Percentiles rank a stretch among this genome's conserved stretches.
phyloP scores from a whole-genome alignment of 768 basidiomycete species.

The Kwoniella pini region DNA sequence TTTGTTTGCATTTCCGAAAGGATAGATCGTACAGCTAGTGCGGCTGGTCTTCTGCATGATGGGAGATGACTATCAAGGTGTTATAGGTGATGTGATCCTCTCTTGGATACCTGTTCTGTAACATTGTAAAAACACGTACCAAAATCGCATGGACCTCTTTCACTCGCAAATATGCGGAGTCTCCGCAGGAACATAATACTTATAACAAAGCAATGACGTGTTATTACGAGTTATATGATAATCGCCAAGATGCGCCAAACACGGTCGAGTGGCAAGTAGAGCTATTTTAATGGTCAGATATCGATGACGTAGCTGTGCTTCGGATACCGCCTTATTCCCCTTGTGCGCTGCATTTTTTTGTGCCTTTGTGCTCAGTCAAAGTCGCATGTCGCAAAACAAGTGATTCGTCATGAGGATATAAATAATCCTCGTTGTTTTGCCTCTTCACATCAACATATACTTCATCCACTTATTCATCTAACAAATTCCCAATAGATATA shows the following conservation, averaged over 20 bases:
- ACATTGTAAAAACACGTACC: slow-evolving; percentile 1
- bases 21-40: too few species aligned
- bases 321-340: background rate
- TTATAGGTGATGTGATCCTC: background rate
- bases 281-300: background rate
- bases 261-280: background rate
- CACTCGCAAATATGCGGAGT: background rate
- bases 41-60: too few species aligned
- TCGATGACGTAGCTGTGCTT: slow-evolving; percentile 6
- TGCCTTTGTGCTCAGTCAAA: too few species aligned
- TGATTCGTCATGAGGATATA: background rate
- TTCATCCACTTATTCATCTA: background rate
- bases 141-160: slow-evolving; percentile 4
- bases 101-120: background rate
- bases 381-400: too few species aligned
- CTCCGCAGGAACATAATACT: too few species aligned
- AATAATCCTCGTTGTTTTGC: background rate
- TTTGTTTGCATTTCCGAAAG: too few species aligned
- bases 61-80: too few species aligned
- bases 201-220: slow-evolving; percentile 12
- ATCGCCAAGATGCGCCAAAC: too few species aligned
- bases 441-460: background rate
- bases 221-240: background rate
- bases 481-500: background rate
- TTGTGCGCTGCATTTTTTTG: too few species aligned